Evolutionary conservation across 2,329 filamentous ascomycete genomes (phyloP).

Genomic region (Ascochyta rabiei): DNA sequence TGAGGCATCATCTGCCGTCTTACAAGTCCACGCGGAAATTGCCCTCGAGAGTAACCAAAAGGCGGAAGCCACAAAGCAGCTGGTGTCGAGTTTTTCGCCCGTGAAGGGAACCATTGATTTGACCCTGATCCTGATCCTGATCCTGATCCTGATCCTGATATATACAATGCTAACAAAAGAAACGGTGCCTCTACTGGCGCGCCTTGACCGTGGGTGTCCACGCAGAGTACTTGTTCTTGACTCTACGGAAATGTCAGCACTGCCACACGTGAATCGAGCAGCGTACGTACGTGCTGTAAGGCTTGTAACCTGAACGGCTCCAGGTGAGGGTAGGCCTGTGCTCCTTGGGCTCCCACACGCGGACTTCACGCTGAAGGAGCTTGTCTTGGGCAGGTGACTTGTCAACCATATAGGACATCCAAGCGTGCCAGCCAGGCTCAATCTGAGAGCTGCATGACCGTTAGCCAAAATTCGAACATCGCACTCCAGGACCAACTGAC

Average conservation of each 20-base stretch:
- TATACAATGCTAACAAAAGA: constrained; percentile 33
- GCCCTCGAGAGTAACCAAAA: not conserved
- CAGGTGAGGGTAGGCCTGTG: constrained; percentile 77
- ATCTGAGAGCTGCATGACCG: constrained; percentile 69
- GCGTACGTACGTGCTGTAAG: constrained; percentile 87
- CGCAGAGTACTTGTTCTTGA: constrained; percentile 57
- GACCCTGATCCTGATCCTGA: too few relatives aligned
- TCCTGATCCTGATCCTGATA: too few relatives aligned
- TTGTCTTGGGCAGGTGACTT: constrained; percentile 80
- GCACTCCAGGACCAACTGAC: constrained; percentile 53
- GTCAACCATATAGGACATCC: constrained; percentile 94
- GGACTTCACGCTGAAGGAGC: constrained; percentile 68
- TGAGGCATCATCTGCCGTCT: not conserved
- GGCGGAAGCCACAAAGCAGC: not conserved
- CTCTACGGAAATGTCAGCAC: constrained; percentile 40
- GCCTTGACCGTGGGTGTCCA: constrained; percentile 57
- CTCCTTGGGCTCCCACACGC: constrained; percentile 77
- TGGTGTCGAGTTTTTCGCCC: not conserved
- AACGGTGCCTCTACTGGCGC: constrained; percentile 36
- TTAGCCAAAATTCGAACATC: constrained; percentile 42
- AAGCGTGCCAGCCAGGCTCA: constrained; percentile 97
- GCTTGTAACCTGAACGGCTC: constrained; percentile 81
- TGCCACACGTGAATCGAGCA: not conserved
- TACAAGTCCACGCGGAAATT: not conserved
- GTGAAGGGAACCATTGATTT: constrained; percentile 9